phyloP scores from a whole-genome alignment of 352 stramenopile genomes.

The Phytopythium chamaehyphon region DNA sequence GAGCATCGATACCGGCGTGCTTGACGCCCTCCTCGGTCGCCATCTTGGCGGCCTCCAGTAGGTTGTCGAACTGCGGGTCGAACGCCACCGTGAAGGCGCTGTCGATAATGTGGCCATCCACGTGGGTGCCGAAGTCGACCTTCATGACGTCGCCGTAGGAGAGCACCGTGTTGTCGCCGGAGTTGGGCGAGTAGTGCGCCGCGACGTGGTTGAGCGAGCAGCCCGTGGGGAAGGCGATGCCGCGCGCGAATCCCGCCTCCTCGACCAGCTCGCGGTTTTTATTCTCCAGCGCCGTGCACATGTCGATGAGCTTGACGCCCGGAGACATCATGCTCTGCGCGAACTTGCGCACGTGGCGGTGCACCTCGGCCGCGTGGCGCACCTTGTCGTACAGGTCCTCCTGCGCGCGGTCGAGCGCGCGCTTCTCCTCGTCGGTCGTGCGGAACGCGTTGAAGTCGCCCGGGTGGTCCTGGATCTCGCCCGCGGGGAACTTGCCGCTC shows the following conservation, averaged over 20 bases:
- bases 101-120: slow-evolving; percentile 97
- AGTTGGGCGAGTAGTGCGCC: slow-evolving; percentile 98
- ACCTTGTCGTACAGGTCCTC: slow-evolving; percentile 65
- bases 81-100: slow-evolving; percentile 96
- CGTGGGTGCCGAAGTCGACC: slow-evolving; percentile 97
- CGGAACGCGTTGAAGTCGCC: slow-evolving; percentile 92
- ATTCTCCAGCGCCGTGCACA: slow-evolving; percentile 95
- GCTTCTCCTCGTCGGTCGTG: slow-evolving; percentile 79
- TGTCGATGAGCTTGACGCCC: slow-evolving; percentile 94
- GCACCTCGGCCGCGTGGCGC: slow-evolving; percentile 93
- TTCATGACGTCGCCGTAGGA: slow-evolving; percentile 98
- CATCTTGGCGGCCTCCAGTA: slow-evolving; percentile 90
- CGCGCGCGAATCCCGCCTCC: slow-evolving; percentile 83
- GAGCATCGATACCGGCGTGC: slow-evolving; percentile 93
- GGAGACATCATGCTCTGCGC: slow-evolving; percentile 96
- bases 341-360: slow-evolving; percentile 90
- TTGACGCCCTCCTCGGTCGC: slow-evolving; percentile 93
- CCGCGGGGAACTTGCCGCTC: slow-evolving; percentile 75
- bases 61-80: slow-evolving; percentile 92
- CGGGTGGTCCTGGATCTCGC: slow-evolving; percentile 92
- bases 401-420: slow-evolving; percentile 79
- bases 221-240: slow-evolving; percentile 75
- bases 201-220: slow-evolving; percentile 97
- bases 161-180: slow-evolving; percentile 92
- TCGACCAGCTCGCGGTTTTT: slow-evolving; percentile 95